Percentiles rank a stretch among this genome's conserved stretches.
Conservation (phyloP, 2,329 filamentous ascomycete species). For the Celoporthe dispersa region DNA sequence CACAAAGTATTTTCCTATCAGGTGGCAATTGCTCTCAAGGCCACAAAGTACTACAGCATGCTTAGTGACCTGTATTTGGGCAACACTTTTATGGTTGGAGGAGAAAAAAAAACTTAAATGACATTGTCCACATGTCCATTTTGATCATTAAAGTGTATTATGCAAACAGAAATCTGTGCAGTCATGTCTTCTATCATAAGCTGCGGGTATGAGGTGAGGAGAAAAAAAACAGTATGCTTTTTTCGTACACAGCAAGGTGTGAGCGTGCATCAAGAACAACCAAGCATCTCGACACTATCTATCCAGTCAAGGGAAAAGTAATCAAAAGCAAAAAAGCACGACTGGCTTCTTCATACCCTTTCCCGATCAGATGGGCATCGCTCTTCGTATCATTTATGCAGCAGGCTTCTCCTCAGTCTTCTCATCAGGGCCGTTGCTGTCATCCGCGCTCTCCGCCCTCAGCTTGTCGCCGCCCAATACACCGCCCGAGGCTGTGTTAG, state of each 20-base stretch:
- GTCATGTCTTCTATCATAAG: constrained; percentile 5
- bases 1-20: too few relatives aligned
- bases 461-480: constrained; percentile 24
- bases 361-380: background rate
- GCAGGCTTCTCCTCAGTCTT: constrained; percentile 9
- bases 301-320: background rate
- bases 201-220: constrained; percentile 12
- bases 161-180: background rate
- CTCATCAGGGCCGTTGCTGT: constrained; percentile 14
- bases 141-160: background rate
- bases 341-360: background rate
- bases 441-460: constrained; percentile 16
- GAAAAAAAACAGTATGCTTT: background rate
- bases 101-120: background rate
- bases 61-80: background rate
- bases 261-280: background rate
- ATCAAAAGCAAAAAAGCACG: background rate
- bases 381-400: too few relatives aligned
- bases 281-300: background rate
- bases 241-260: background rate
- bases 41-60: background rate
- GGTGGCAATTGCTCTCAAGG: background rate
- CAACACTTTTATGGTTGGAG: background rate
- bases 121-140: background rate
- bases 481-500: constrained; percentile 12